Conservation (phyloP, 1,284 basidiomycete species). For the Papiliotrema fonsecae region DNA sequence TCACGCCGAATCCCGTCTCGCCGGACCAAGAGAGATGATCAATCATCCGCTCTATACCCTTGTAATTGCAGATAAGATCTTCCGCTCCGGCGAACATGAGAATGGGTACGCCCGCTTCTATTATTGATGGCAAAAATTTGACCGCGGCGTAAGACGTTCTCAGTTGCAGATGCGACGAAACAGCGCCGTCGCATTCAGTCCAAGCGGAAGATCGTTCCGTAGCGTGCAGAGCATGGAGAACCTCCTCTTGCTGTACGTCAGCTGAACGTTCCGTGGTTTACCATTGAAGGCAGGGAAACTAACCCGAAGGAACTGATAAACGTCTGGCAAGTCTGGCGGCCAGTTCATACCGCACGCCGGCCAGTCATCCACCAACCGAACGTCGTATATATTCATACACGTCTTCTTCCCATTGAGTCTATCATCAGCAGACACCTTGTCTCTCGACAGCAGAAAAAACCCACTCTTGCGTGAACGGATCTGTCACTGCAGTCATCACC, state of each 20-base stretch:
- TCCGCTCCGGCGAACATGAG: slow-evolving; percentile 92
- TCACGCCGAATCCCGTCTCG: slow-evolving; percentile 72
- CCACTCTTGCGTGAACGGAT: slow-evolving; percentile 61
- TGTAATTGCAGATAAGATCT: slow-evolving; percentile 93
- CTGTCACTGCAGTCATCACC: slow-evolving; percentile 61
- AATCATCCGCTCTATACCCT: slow-evolving; percentile 83
- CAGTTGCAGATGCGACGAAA: slow-evolving; percentile 63
- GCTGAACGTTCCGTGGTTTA: too few relatives aligned
- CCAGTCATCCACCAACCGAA: slow-evolving; percentile 73
- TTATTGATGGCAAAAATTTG: slow-evolving; percentile 69
- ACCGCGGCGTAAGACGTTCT: slow-evolving; percentile 65
- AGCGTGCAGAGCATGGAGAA: slow-evolving; percentile 79
- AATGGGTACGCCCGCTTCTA: slow-evolving; percentile 70
- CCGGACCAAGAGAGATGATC: slow-evolving; percentile 81
- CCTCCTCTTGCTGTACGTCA: slow-evolving; percentile 62
- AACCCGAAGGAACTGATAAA: slow-evolving; percentile 76
- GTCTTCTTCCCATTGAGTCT: slow-evolving; percentile 67
- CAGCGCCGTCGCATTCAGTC: slow-evolving; percentile 76
- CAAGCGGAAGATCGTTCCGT: slow-evolving; percentile 70
- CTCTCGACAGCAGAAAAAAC: slow-evolving; percentile 28
- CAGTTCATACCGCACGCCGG: slow-evolving; percentile 99
- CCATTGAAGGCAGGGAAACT: too few relatives aligned
- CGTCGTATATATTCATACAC: slow-evolving; percentile 95
- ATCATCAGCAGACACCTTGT: not conserved
- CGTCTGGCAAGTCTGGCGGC: slow-evolving; percentile 79